Base-by-base conservation (phyloP, 1,284 basidiomycete genomes). In the Ceratobasidium sp. region DNA sequence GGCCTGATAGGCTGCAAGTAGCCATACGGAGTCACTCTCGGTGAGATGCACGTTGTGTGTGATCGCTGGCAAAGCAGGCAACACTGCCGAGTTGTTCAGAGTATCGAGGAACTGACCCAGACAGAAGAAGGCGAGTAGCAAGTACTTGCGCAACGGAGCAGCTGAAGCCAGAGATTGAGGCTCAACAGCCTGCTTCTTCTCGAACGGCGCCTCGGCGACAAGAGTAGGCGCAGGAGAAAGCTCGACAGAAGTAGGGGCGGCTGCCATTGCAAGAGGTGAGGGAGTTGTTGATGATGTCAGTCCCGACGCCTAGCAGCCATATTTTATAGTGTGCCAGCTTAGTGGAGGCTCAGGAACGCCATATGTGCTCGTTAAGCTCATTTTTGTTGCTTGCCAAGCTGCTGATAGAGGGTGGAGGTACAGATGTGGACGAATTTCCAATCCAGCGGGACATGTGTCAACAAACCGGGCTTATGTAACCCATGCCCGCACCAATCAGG, bases 11-110 rank as follows among this genome's bases (percentile, higher is more conserved):
- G 66, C 78, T 23, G 74, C 50, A 50, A 79, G 68, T 7, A 79
- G 56, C 78, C 78, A 79, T 15, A 66, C 52, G 33, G 50, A 26
- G 48, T 79, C 74, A 33, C 56, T 68, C n/a, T 61, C 66, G 17
- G 26, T 56, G 6, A 79, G 44, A 42, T 81, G 77, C n/a, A 84
- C 80, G 20, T 80, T 80, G 17, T 59, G 77, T 17, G 82, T 81
- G 42, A 84, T 81, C 33, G 80, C 79, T 3, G 87, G 87, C 54
- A 88, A 85, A 77, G 86, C 86, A 3, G 87, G 84, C 79, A 87
- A 87, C 61, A 89, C 82, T 2, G 86, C 84, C 6, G 88, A 85
- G 81, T 87, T 89, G 82, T 86, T 87, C 84, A 88, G 86, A 10
- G 87, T 81, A 48, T 86, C 87, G 78, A 89, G 82, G 81, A 87